Percentiles rank a stretch among this genome's conserved stretches.
phyloP scores from a whole-genome alignment of 1,284 basidiomycete genomes.

The Marasmius fiardii region DNA sequence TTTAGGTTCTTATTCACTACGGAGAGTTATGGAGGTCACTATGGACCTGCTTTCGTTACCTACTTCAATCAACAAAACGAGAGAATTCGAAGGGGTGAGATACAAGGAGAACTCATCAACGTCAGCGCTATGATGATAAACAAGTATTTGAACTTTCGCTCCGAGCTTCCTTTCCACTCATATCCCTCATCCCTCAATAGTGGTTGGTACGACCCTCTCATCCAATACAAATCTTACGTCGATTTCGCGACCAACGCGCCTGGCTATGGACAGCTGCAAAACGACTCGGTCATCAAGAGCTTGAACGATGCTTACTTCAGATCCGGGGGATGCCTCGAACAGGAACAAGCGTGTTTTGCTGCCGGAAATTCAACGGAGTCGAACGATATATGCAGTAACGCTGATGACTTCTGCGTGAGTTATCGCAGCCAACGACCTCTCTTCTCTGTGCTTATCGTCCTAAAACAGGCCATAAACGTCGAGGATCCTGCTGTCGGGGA shows the following conservation, averaged over 20 bases:
- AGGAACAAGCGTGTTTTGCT: constrained; percentile 50
- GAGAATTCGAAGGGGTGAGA: constrained; percentile 42
- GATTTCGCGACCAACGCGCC: constrained; percentile 59
- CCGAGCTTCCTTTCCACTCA: not conserved
- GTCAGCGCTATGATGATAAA: constrained; percentile 52
- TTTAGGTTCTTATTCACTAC: constrained; percentile 59
- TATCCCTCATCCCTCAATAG: constrained; percentile 26
- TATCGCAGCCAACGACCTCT: not conserved
- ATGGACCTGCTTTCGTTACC: constrained; percentile 60
- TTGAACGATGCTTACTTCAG: constrained; percentile 48
- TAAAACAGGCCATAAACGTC: constrained; percentile 40
- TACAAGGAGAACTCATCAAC: constrained; percentile 40
- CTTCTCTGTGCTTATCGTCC: not conserved
- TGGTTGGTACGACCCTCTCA: constrained; percentile 64
- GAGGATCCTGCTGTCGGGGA: constrained; percentile 48
- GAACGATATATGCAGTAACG: constrained; percentile 44
- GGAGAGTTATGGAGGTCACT: constrained; percentile 70
- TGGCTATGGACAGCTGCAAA: constrained; percentile 60
- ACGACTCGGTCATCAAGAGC: constrained; percentile 38
- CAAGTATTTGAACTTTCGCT: constrained; percentile 31
- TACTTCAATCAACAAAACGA: constrained; percentile 67
- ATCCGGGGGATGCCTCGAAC: constrained; percentile 46
- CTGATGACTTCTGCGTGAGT: constrained; percentile 56
- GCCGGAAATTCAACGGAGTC: constrained; percentile 44
- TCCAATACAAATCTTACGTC: constrained; percentile 60